Percentiles rank a stretch among this genome's conserved stretches.
Conservation (phyloP, 1,139 yeast species). For the Suhomyces bolitotheri region DNA sequence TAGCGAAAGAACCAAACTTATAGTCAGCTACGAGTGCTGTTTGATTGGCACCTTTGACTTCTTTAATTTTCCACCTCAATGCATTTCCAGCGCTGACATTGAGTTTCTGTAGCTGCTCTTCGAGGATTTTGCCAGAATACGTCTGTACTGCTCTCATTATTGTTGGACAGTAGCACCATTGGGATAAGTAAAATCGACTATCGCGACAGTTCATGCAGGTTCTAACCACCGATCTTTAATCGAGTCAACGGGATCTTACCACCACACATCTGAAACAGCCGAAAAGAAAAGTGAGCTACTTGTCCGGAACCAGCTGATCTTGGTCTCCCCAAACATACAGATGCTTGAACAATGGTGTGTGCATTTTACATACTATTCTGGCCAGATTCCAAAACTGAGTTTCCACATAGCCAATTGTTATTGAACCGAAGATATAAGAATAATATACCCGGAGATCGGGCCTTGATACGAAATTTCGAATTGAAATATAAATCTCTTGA, state of each 20-base stretch:
- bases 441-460: conserved; percentile 29
- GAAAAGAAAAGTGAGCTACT: too few species aligned
- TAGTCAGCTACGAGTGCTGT: conserved; percentile 28
- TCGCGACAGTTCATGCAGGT: not conserved
- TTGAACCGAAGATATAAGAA: conserved; percentile 39
- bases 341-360: conserved; percentile 40
- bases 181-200: too few species aligned
- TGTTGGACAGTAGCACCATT: too few species aligned
- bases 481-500: conserved; percentile 21
- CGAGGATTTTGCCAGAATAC: conserved; percentile 12
- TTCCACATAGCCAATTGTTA: conserved; percentile 36
- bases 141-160: conserved; percentile 6
- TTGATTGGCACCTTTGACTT: conserved; percentile 5
- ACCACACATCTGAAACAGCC: too few species aligned
- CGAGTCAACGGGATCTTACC: too few species aligned
- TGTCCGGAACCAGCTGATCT: too few species aligned
- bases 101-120: conserved; percentile 15
- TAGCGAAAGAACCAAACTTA: conserved; percentile 51
- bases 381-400: conserved; percentile 32
- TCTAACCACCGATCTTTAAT: too few species aligned
- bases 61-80: conserved; percentile 5
- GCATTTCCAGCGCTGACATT: conserved; percentile 11
- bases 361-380: conserved; percentile 41
- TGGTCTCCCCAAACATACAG: too few species aligned
- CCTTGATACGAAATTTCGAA: conserved; percentile 32